phyloP scores from a whole-genome alignment of 75 land plant genomes.

The Chamaecyparis obtusa region DNA sequence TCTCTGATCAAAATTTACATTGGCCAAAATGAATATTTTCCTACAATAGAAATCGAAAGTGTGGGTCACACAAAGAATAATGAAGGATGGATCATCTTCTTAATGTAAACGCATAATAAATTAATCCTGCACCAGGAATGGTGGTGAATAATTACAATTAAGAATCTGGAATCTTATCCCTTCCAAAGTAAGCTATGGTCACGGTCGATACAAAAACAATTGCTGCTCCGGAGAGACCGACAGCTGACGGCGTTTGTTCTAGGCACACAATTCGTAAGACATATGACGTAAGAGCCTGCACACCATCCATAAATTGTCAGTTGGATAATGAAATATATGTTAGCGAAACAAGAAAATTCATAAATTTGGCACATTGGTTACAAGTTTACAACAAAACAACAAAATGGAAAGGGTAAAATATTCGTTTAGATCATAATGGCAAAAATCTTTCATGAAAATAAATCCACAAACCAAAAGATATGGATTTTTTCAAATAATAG shows the following conservation, averaged over 20 bases:
- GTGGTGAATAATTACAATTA: neutral
- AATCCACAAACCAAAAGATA: too few species aligned
- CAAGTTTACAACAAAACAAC: neutral
- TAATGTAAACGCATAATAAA: neutral
- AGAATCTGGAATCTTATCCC: neutral
- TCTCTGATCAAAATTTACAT: neutral
- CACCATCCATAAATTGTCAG: neutral
- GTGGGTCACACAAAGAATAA: neutral
- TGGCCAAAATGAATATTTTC: neutral
- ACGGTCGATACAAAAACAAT: neutral
- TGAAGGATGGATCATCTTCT: neutral
- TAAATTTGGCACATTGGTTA: neutral
- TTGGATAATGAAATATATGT: neutral
- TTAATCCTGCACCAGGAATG: neutral
- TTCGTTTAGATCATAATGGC: neutral
- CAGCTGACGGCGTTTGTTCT: neutral
- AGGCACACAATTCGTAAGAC: slow-evolving; percentile 5
- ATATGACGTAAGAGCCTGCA: slow-evolving; percentile 10
- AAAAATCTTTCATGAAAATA: too few species aligned
- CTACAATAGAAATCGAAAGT: neutral
- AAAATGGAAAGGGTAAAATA: neutral
- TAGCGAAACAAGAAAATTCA: neutral
- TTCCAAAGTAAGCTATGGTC: neutral
- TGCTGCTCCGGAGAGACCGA: slow-evolving; percentile 6
- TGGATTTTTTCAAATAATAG: too few species aligned